Evolutionary conservation across 495 filamentous ascomycete genomes (phyloP).

Genomic region (Bathelium albidoporum): DNA sequence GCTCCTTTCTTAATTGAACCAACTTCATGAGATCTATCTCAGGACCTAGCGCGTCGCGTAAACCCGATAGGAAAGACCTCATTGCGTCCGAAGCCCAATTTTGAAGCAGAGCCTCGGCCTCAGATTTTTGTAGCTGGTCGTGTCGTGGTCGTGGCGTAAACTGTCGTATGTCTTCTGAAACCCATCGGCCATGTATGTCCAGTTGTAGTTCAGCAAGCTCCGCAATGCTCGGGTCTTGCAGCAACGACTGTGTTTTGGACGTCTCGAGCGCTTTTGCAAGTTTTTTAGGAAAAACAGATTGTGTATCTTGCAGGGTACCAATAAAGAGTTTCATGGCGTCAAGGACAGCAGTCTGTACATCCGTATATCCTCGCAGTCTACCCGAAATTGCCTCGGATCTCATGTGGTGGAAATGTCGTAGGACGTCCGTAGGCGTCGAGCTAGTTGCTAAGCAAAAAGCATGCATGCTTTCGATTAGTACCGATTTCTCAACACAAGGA

Average conservation of each 20-base stretch:
- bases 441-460: constrained; percentile 78
- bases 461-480: constrained; percentile 59
- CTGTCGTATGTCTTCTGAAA: constrained; percentile 69
- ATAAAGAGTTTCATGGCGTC: constrained; percentile 61
- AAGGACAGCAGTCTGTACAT: constrained; percentile 24
- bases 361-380: neutral
- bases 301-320: constrained; percentile 65
- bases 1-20: constrained; percentile 54
- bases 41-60: constrained; percentile 44
- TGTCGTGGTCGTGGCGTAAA: constrained; percentile 87
- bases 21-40: constrained; percentile 55
- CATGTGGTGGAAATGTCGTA: constrained; percentile 71
- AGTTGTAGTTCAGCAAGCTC: constrained; percentile 60
- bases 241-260: constrained; percentile 58
- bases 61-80: constrained; percentile 47
- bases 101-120: constrained; percentile 55
- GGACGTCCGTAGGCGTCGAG: constrained; percentile 67
- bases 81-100: constrained; percentile 69
- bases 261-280: constrained; percentile 59
- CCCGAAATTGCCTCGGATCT: constrained; percentile 55
- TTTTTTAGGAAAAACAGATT: constrained; percentile 58
- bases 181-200: constrained; percentile 74
- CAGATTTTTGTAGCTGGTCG: constrained; percentile 58
- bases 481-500: constrained; percentile 36
- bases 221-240: constrained; percentile 57